Conservation (phyloP, 2,329 filamentous ascomycete genomes). For the Diaporthe helianthi region DNA sequence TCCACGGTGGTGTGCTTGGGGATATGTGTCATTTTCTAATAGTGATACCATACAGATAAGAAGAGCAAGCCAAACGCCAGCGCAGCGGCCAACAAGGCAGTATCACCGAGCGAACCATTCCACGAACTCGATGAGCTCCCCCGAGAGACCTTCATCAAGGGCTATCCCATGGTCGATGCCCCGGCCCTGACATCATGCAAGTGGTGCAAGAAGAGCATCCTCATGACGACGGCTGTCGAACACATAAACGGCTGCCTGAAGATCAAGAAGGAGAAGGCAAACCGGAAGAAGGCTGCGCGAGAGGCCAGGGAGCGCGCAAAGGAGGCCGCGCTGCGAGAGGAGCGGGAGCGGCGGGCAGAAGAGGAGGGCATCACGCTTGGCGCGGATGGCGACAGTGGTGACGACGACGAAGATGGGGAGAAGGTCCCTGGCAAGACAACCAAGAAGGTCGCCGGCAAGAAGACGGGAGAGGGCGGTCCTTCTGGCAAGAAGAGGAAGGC, state of each 20-base stretch:
- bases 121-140: constrained; percentile 78
- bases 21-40: constrained; percentile 1
- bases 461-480: constrained; percentile 63
- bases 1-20: constrained; percentile 20
- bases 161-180: constrained; percentile 80
- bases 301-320: constrained; percentile 73
- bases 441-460: constrained; percentile 73
- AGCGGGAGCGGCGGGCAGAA: constrained; percentile 56
- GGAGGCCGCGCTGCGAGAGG: constrained; percentile 65
- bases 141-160: constrained; percentile 80
- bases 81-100: constrained; percentile 50
- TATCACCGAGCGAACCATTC: constrained; percentile 63
- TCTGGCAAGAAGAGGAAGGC: constrained; percentile 83
- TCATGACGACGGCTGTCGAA: constrained; percentile 75
- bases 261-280: constrained; percentile 82
- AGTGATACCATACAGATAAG: constrained; percentile 51
- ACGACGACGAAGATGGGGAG: constrained; percentile 55
- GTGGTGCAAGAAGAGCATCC: constrained; percentile 89
- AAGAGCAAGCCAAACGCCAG: constrained; percentile 52
- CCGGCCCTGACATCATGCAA: constrained; percentile 87
- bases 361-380: constrained; percentile 54
- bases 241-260: constrained; percentile 87
- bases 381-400: constrained; percentile 54
- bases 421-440: constrained; percentile 52
- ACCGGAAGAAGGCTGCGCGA: constrained; percentile 76